phyloP scores from a whole-genome alignment of 2,329 filamentous ascomycete genomes.

The Immersiporthe knoxdaviesiana region DNA sequence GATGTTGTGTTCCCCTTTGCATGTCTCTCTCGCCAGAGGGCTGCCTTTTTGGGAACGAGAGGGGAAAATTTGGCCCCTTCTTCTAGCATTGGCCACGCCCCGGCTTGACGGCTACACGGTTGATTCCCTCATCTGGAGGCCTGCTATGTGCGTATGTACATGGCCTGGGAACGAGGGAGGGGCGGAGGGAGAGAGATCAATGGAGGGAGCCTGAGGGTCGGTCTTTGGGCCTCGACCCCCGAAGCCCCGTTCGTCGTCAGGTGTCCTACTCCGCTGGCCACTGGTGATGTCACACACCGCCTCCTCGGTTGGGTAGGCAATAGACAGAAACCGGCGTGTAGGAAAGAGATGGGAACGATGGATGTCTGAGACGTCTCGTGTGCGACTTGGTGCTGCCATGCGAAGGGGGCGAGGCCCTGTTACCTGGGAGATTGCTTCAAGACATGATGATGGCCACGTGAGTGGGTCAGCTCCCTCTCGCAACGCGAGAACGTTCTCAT shows the following conservation, averaged over 20 bases:
- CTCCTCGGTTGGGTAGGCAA: background rate
- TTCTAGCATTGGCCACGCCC: background rate
- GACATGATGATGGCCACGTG: background rate
- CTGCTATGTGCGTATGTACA: background rate
- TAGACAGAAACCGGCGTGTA: background rate
- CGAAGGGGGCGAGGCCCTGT: background rate
- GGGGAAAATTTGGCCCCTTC: background rate
- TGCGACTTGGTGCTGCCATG: background rate
- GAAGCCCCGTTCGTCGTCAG: background rate
- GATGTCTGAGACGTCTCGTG: constrained; percentile 3
- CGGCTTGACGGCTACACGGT: background rate
- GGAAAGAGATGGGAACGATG: background rate
- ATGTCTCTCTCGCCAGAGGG: background rate
- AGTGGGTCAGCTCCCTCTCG: background rate
- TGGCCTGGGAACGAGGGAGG: too few relatives aligned
- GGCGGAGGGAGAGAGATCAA: too few relatives aligned
- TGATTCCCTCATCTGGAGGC: background rate
- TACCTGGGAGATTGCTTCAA: background rate
- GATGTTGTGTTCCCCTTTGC: background rate
- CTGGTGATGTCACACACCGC: background rate
- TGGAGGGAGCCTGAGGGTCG: background rate
- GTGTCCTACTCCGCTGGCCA: background rate
- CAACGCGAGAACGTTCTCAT: background rate
- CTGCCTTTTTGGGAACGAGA: background rate
- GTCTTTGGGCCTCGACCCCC: background rate